A percentile compares a stretch with the other conserved stretches of the same genome.
Conservation (phyloP, 345 rosid genomes). For the Citrus maxima region DNA sequence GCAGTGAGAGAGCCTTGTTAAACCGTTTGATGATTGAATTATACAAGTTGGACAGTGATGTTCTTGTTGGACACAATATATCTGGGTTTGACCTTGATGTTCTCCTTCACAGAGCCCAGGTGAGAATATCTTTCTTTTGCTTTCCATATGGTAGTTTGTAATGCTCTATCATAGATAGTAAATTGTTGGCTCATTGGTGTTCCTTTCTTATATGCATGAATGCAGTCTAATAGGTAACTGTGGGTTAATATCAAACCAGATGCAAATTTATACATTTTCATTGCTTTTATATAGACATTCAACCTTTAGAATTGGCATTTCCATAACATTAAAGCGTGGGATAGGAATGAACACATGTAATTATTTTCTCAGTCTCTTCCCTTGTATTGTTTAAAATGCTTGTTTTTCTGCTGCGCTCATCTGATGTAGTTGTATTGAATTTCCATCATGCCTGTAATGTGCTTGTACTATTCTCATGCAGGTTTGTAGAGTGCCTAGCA, state of each 20-base stretch:
- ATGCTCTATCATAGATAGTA: too few relatives aligned
- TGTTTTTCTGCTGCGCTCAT: neutral
- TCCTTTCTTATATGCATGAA: constrained; percentile 6
- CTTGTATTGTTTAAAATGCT: neutral
- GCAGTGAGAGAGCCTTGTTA: constrained; percentile 93
- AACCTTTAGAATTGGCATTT: neutral
- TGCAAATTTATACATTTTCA: neutral
- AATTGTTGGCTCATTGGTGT: neutral
- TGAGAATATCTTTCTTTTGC: constrained; percentile 24
- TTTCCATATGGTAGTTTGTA: neutral
- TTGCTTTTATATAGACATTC: neutral
- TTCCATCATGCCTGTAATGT: neutral
- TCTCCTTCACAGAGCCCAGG: constrained; percentile 94
- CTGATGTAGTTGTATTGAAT: constrained; percentile 2
- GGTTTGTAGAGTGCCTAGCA: constrained; percentile 88
- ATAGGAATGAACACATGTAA: neutral
- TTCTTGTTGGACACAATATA: constrained; percentile 95
- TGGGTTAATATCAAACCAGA: neutral
- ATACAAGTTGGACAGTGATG: constrained; percentile 85
- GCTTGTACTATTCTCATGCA: constrained; percentile 21
- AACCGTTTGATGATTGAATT: constrained; percentile 86
- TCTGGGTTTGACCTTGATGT: constrained; percentile 98
- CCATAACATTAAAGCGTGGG: neutral
- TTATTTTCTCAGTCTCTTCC: constrained; percentile 6
- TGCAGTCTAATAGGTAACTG: neutral